Evolutionary conservation across 495 filamentous ascomycete genomes (phyloP), one percentile per base, ranked within the genome.

Genomic region (Penicillium canescens): DNA sequence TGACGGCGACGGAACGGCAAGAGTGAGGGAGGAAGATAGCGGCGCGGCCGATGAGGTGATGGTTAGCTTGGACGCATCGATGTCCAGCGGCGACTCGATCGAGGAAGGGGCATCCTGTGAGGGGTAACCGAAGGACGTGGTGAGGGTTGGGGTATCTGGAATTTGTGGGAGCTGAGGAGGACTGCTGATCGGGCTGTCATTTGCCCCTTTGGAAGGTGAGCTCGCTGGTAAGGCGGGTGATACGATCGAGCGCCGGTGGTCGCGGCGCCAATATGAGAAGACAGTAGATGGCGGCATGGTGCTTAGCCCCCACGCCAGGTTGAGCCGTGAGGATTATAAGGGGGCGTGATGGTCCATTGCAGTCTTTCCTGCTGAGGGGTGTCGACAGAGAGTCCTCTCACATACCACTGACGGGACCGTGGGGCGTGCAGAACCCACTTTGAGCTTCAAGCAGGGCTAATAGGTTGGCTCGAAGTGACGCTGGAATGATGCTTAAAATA

Each of bases 241-340:
- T 42, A 71, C 68, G 57, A 61, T 70, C 31, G 68, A 72, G 49
- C 72, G 72, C 57, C 73, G 73, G 53, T 74, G 72, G 39, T 77
- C 74, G 57, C 74, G 72, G 44, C 75, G 73, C 75, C 69, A 77
- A 53, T 78, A 78, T n/a, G 75, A 76, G 51, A 78, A 78, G 41
- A 76, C 74, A 28, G 74, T 69, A 16, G 74, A 77, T 3, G 74
- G 67, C 2, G 72, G 65, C 74, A 78, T 78, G 47, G 33, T 43
- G 39, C 37, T 54, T 54, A 54, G 24, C 46, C 61, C 59, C 23
- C 48, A 41, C 42, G 45, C 44, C 50, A 33, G 21, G 35, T 38
- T 35, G 24, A 49, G 45, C 31, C 42, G 45, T 13, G 18, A 31
- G 45, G 44, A 38, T 51, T 24, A 42, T 34, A 13, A 61, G 16